A percentile compares a stretch with the other conserved stretches of the same genome.
phyloP scores from a whole-genome alignment of 495 filamentous ascomycete species.

The Penicillium simplicissimum region DNA sequence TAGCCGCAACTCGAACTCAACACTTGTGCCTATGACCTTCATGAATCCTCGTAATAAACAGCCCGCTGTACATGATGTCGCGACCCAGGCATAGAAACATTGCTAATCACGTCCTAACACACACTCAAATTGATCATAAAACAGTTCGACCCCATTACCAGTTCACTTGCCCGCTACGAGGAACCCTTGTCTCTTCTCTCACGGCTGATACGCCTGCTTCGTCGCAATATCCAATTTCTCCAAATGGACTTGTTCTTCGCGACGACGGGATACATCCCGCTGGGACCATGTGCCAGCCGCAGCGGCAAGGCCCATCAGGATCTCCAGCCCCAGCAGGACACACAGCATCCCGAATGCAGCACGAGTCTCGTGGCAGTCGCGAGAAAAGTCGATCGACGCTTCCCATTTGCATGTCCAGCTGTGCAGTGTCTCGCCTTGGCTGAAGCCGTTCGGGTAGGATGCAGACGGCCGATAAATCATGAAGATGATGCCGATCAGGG shows the following conservation, averaged over 20 bases:
- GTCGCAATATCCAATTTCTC: slow-evolving; percentile 37
- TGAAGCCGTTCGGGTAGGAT: slow-evolving; percentile 38
- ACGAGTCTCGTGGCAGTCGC: slow-evolving; percentile 44
- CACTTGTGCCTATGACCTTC: neutral
- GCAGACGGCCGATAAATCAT: slow-evolving; percentile 45
- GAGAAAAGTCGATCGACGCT: slow-evolving; percentile 33
- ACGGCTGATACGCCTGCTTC: slow-evolving; percentile 23
- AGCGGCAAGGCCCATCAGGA: slow-evolving; percentile 43
- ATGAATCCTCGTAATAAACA: neutral
- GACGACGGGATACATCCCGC: slow-evolving; percentile 35
- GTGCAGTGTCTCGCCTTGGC: slow-evolving; percentile 45
- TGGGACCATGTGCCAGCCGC: slow-evolving; percentile 45
- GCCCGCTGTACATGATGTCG: neutral
- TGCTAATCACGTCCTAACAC: neutral
- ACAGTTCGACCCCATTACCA: neutral
- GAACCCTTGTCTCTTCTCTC: neutral
- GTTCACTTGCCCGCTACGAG: neutral
- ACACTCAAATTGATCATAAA: neutral
- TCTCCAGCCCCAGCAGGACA: slow-evolving; percentile 45
- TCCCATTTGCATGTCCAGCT: slow-evolving; percentile 58
- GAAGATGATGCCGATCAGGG: slow-evolving; percentile 45
- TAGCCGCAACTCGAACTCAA: neutral
- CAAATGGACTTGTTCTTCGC: slow-evolving; percentile 29
- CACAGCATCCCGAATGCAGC: slow-evolving; percentile 45
- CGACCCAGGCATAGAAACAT: neutral